These are phyloP conservation scores for Aphanomyces euteiches DNA, from an alignment of 352 stramenopile species.

Conservation along the genomic window DNA sequence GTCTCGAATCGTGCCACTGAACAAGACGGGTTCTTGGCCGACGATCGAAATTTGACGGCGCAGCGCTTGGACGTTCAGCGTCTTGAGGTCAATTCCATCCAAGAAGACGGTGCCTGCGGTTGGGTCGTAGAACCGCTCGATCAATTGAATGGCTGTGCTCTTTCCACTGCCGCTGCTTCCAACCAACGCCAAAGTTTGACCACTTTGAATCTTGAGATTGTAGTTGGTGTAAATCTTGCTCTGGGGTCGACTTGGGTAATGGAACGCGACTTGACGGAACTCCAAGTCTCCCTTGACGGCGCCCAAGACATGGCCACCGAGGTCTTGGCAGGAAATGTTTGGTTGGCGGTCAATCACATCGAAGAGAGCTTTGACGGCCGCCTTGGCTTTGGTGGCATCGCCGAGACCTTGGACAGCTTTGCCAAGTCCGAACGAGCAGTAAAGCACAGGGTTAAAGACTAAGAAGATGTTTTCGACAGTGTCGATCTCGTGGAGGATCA, in stretches of 20 bases:
- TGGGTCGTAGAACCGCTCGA: conserved; percentile 79
- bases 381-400: conserved; percentile 38
- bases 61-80: conserved; percentile 60
- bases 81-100: conserved; percentile 63
- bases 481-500: conserved; percentile 49
- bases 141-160: conserved; percentile 70
- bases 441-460: conserved; percentile 63
- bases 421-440: conserved; percentile 41
- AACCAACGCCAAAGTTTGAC: conserved; percentile 82
- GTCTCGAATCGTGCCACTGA: conserved; percentile 55
- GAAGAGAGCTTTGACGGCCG: conserved; percentile 40
- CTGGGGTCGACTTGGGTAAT: conserved; percentile 81
- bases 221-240: conserved; percentile 70
- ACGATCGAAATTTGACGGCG: conserved; percentile 56
- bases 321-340: conserved; percentile 31
- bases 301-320: conserved; percentile 18
- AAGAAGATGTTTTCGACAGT: conserved; percentile 69
- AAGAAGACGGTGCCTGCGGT: conserved; percentile 55
- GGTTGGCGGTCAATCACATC: conserved; percentile 47
- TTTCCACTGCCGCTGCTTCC: conserved; percentile 83
- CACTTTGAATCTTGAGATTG: conserved; percentile 53
- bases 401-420: conserved; percentile 35
- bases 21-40: conserved; percentile 47
- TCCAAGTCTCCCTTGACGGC: conserved; percentile 41
- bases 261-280: conserved; percentile 88